Evolutionary conservation across 352 stramenopile species (phyloP).

Genomic region (Globisporangium emineosum): DNA sequence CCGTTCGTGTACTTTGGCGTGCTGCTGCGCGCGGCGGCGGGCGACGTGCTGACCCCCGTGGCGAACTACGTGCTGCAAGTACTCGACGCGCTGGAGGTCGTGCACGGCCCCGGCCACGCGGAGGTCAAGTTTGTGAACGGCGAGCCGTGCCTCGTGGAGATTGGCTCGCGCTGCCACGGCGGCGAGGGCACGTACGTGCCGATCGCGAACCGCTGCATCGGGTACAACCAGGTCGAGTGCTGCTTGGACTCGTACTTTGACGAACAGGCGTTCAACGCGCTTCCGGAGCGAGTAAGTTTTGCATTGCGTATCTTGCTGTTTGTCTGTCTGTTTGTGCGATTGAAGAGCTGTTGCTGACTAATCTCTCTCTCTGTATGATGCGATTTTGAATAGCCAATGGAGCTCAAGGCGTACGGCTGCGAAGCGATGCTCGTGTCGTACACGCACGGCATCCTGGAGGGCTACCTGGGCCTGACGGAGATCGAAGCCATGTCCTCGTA

Average conservation of each 20-base stretch:
- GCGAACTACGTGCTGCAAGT: constrained; percentile 77
- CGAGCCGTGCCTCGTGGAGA: constrained; percentile 93
- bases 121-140: constrained; percentile 85
- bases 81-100: constrained; percentile 61
- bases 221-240: constrained; percentile 93
- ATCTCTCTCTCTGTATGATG: neutral
- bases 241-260: constrained; percentile 41
- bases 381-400: constrained; percentile 35
- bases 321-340: neutral
- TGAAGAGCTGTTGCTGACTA: neutral
- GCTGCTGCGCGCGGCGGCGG: constrained; percentile 65
- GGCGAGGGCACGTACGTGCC: constrained; percentile 94
- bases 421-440: constrained; percentile 94
- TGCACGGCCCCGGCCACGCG: constrained; percentile 73
- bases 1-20: constrained; percentile 95
- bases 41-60: constrained; percentile 57
- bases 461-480: constrained; percentile 85
- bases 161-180: constrained; percentile 94
- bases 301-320: neutral
- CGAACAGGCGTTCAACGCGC: constrained; percentile 45
- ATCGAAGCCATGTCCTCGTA: constrained; percentile 92
- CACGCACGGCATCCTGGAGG: constrained; percentile 88
- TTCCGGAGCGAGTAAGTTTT: constrained; percentile 48
- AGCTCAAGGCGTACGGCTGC: constrained; percentile 82
- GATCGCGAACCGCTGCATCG: constrained; percentile 88